phyloP scores from a whole-genome alignment of 129 eudicot species.

The Dittrichia graveolens region DNA sequence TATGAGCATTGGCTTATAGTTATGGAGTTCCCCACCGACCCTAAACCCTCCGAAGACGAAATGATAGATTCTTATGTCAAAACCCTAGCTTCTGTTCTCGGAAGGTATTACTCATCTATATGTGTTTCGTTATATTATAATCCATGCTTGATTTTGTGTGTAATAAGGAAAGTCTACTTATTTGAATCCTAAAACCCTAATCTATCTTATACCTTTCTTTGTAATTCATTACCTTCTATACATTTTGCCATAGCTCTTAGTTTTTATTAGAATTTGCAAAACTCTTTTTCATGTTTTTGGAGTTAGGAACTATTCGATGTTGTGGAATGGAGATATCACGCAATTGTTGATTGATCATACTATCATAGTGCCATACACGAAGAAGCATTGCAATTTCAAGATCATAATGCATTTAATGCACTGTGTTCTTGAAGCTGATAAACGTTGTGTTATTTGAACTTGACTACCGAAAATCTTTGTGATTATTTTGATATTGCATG shows the following conservation, averaged over 20 bases:
- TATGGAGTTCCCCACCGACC: constrained; percentile 79
- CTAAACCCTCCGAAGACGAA: constrained; percentile 81
- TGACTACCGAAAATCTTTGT: background rate
- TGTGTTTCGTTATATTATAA: background rate
- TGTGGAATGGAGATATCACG: background rate
- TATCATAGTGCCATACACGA: background rate
- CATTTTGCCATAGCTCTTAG: background rate
- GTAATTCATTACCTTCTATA: background rate
- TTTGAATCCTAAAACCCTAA: constrained; percentile 25
- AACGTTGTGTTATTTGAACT: background rate
- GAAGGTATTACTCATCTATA: constrained; percentile 50
- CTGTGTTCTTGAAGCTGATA: background rate
- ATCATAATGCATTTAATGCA: background rate
- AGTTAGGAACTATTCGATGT: background rate
- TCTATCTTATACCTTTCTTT: background rate
- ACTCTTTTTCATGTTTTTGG: background rate
- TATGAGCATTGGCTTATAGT: constrained; percentile 97
- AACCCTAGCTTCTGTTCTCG: constrained; percentile 90
- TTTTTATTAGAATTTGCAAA: constrained; percentile 3
- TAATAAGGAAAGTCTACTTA: background rate
- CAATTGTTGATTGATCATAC: background rate
- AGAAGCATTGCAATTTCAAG: background rate
- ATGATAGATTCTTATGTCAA: constrained; percentile 80
- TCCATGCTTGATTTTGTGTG: background rate
- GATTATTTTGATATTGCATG: background rate